A percentile compares a stretch with the other conserved stretches of the same genome.
Evolutionary conservation across 495 filamentous ascomycete species (phyloP).

Genomic region (Podospora comata): DNA sequence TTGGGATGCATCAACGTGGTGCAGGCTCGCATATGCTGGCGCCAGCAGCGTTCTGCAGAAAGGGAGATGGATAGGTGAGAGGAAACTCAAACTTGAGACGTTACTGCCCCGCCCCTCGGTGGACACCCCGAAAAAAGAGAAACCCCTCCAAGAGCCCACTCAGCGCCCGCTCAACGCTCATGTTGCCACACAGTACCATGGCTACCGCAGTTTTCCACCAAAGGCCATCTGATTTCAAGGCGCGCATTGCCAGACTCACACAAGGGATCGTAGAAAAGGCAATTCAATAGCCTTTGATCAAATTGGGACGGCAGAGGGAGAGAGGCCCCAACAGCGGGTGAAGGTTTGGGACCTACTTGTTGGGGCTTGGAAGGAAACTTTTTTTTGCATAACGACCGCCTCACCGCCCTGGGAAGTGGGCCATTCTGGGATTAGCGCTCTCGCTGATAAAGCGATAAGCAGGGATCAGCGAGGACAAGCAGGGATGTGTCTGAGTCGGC

Average conservation of each 20-base stretch:
- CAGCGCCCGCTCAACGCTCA: neutral
- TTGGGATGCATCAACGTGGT: conserved; percentile 9
- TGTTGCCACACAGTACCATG: neutral
- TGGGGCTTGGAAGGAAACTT: conserved; percentile 7
- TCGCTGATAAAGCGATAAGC: conserved; percentile 31
- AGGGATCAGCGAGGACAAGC: conserved; percentile 28
- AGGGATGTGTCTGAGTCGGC: conserved; percentile 22
- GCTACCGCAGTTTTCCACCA: neutral
- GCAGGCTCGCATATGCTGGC: neutral
- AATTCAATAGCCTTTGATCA: neutral
- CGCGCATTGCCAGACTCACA: neutral
- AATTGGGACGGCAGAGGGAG: neutral
- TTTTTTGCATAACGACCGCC: conserved; percentile 23
- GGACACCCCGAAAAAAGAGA: neutral
- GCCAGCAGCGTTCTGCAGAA: neutral
- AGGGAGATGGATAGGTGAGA: neutral
- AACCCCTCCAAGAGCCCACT: neutral
- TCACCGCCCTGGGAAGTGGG: conserved; percentile 28
- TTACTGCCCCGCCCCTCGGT: neutral
- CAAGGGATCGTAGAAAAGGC: neutral
- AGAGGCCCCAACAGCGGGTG: neutral
- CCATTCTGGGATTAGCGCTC: conserved; percentile 22
- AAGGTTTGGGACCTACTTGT: neutral
- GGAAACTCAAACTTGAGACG: neutral
- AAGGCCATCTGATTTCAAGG: neutral